Evolutionary conservation across 2,329 filamentous ascomycete species (phyloP), one percentile per base, ranked within the genome.

Genomic region (Biscogniauxia mediterranea): DNA sequence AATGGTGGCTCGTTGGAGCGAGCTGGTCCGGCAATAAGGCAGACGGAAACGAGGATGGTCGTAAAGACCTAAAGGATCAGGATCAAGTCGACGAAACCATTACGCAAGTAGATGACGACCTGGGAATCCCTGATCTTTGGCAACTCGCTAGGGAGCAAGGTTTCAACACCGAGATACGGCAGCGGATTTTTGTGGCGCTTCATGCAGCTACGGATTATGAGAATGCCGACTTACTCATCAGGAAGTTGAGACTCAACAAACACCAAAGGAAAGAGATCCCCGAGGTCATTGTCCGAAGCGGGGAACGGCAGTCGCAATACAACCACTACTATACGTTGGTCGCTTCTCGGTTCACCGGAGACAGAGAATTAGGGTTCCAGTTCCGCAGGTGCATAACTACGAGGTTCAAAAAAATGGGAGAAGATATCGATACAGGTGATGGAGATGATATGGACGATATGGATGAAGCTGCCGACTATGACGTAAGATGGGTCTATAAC

Each of bases 1-100:
- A 97, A 79, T 99, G 95, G 95, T 99, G 95, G 95, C 85, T 98
- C 20, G 91, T 98, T 5, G 95, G 95, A 56, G 94, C 95, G n/a
- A 97, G 93, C 75, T 97, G 94, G 86, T 79, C 83, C 3, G 85
- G 83, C 5, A 68, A 65, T 32, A 57, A 68, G 52, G 59, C 68
- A 52, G 61, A 66, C 17, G 56, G 63, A 20, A 51, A 49, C 5
- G 81, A 80, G 50, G 68, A 65, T 11, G 69, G 67, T 42, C 68
- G 68, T 19, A 60, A 59, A 25, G 59, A 50, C 50, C 58, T 50
- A 23, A 61, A 20, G 21, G 67, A 70, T 28, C 28, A 11, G 73
- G 52, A 81, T 61, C 66, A 76, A 19, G 67, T 61, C 13, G 77
- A 79, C n/a, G 74, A 76, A 65, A 61, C 74, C 20, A 67, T 64